Conservation (phyloP, 306 rosid genomes). For the Alnus rubra region DNA sequence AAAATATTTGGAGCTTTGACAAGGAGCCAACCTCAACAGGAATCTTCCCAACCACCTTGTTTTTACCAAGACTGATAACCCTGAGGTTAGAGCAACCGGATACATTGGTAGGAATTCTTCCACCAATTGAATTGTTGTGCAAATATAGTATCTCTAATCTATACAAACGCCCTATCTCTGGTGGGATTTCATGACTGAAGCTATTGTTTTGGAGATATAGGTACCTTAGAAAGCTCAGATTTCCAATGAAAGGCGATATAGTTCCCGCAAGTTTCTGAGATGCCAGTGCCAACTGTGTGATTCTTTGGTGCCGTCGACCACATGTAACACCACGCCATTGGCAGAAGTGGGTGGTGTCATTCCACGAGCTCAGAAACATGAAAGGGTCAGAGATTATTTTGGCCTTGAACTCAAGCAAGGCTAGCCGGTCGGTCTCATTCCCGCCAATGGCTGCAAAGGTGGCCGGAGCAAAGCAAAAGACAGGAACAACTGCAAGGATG, state of each 20-base stretch:
- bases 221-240: no score
- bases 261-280: neutral
- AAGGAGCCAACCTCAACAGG: neutral
- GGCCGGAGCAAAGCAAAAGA: neutral
- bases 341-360: neutral
- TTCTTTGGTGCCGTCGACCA: neutral
- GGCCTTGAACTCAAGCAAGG: neutral
- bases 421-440: neutral
- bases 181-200: neutral
- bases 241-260: neutral
- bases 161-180: neutral
- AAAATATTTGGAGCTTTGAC: neutral
- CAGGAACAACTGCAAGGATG: neutral
- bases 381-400: neutral
- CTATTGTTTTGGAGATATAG: no score
- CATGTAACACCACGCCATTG: neutral
- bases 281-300: neutral
- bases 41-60: neutral
- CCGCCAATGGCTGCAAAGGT: neutral
- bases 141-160: neutral
- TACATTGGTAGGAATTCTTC: neutral
- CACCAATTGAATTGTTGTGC: neutral
- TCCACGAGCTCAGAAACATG: neutral
- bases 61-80: fast-evolving
- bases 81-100: neutral